Percentiles rank a stretch among this genome's conserved stretches.
Evolutionary conservation across 306 rosid genomes (phyloP).

Genomic region (Quercus cerris): DNA sequence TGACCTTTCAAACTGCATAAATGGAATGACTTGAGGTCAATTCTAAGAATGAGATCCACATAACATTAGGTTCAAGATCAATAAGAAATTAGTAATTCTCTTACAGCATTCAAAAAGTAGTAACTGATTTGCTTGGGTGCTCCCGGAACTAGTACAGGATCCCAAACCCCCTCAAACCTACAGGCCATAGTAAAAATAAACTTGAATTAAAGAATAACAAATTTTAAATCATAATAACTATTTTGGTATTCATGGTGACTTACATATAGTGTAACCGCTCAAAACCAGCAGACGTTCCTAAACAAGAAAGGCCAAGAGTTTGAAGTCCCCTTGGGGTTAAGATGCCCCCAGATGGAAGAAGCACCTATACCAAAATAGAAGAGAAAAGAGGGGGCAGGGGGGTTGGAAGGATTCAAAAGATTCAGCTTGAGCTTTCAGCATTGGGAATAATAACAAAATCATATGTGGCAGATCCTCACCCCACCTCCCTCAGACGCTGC

Average conservation of each 20-base stretch:
- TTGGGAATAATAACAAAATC: conserved; percentile 27
- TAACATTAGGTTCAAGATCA: conserved; percentile 21
- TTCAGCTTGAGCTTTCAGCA: conserved; percentile 13
- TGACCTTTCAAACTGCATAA: conserved; percentile 68
- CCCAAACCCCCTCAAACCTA: conserved; percentile 97
- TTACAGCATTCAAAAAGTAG: conserved; percentile 73
- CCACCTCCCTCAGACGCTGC: conserved; percentile 74
- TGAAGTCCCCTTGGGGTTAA: conserved; percentile 89
- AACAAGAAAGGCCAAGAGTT: conserved; percentile 72
- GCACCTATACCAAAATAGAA: conserved; percentile 47
- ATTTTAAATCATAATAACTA: conserved; percentile 1
- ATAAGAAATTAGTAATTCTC: conserved; percentile 26
- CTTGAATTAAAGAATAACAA: neutral
- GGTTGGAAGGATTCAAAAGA: conserved; percentile 3
- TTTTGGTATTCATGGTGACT: conserved; percentile 10
- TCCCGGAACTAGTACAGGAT: conserved; percentile 81
- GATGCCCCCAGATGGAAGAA: conserved; percentile 92
- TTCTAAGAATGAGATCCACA: conserved; percentile 20
- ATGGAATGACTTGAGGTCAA: conserved; percentile 18
- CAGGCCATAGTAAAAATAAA: conserved; percentile 9
- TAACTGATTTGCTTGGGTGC: conserved; percentile 65
- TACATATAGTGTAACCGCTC: conserved; percentile 95
- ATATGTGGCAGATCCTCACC: conserved; percentile 39
- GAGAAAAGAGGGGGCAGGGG: neutral
- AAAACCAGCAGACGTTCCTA: conserved; percentile 80